These are phyloP conservation scores for Mucor racemosus DNA, from an alignment of 371 early-diverging fungal genomes.

Conservation along the genomic window DNA sequence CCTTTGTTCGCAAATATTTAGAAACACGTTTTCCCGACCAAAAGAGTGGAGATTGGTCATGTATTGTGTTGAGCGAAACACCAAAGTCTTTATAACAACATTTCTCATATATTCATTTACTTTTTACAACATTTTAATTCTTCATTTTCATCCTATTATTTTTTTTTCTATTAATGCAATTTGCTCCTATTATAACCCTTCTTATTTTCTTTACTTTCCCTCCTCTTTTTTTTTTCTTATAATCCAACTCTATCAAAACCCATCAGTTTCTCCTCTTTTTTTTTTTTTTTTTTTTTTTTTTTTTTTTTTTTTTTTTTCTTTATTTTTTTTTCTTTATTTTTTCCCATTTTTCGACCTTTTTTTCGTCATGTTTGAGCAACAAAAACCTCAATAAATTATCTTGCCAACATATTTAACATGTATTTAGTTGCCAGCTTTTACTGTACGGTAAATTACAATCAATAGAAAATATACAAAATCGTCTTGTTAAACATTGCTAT, in stretches of 20 bases:
- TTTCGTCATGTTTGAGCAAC: too few relatives aligned
- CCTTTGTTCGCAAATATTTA: conserved; percentile 28
- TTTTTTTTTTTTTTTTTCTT: background rate
- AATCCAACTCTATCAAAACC: background rate
- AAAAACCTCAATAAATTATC: background rate
- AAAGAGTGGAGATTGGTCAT: conserved; percentile 21
- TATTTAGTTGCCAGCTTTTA: background rate
- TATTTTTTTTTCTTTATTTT: too few relatives aligned
- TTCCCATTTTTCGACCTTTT: too few relatives aligned
- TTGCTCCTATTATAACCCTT: background rate
- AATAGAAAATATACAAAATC: background rate
- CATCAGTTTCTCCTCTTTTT: background rate
- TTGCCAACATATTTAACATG: background rate
- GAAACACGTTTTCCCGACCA: conserved; percentile 21
- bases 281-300: background rate
- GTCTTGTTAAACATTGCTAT: background rate
- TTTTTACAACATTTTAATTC: background rate
- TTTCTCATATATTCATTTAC: background rate
- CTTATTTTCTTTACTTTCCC: background rate
- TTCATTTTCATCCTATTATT: background rate
- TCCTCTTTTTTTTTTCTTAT: background rate
- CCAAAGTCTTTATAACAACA: background rate
- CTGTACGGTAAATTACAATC: background rate
- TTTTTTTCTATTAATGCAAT: background rate
- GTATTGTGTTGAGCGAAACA: conserved; percentile 13